These are phyloP conservation scores for Babesia sp. DNA, from an alignment of 169 alveolate genomes.

Conservation along the genomic window DNA sequence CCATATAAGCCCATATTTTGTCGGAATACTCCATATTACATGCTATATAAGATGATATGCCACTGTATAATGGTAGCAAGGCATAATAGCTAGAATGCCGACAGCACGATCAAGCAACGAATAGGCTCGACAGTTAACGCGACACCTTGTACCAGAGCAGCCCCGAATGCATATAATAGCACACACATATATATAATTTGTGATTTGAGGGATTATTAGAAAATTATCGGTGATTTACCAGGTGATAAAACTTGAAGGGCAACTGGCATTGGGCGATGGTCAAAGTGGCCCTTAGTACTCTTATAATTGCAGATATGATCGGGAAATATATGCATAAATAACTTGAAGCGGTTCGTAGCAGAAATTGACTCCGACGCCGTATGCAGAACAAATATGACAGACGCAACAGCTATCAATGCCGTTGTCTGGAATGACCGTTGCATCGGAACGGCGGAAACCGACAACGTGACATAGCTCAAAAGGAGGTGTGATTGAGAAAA, in stretches of 20 bases:
- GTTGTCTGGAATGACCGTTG: conserved; percentile 2
- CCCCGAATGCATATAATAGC: neutral
- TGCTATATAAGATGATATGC: too few relatives aligned
- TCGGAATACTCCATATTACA: too few relatives aligned
- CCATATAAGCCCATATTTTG: too few relatives aligned
- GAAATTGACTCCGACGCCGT: conserved; percentile 8
- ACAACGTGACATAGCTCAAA: neutral
- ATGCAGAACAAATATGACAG: conserved; percentile 16
- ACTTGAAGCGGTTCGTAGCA: neutral
- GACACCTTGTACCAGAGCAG: neutral
- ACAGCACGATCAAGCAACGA: neutral
- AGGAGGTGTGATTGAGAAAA: neutral
- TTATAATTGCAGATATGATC: neutral
- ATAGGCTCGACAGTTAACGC: neutral
- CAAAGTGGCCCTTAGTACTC: neutral
- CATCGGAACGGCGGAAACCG: neutral
- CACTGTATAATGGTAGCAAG: too few relatives aligned
- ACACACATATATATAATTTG: neutral
- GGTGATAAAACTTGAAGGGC: neutral
- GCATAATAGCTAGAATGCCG: too few relatives aligned
- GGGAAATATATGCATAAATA: neutral
- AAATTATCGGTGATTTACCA: neutral
- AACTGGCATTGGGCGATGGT: conserved; percentile 13
- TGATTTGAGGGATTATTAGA: neutral
- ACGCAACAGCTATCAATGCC: neutral